These are phyloP conservation scores for Aphanoascus verrucosus DNA, from an alignment of 2,329 filamentous ascomycete genomes.

Conservation along the genomic window DNA sequence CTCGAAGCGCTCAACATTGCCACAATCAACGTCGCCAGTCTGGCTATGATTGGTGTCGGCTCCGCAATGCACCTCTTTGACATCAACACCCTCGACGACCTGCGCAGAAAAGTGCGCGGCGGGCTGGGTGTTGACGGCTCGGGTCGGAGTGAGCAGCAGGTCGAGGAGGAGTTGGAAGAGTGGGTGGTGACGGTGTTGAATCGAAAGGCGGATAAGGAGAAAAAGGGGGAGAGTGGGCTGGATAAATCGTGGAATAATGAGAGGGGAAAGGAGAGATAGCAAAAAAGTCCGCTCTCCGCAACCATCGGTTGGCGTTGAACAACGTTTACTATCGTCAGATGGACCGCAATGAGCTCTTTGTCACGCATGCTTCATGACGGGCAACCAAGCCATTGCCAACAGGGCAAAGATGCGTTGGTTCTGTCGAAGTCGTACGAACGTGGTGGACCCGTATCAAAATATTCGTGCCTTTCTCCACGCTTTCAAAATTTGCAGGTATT, in stretches of 20 bases:
- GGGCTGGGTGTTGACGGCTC: constrained; percentile 50
- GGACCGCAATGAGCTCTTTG: neutral
- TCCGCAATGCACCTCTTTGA: constrained; percentile 68
- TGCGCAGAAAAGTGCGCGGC: constrained; percentile 50
- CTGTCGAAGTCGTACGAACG: no score
- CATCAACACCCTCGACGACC: constrained; percentile 57
- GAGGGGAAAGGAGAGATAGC: constrained; percentile 16
- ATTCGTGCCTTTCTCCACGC: no score
- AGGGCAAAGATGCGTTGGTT: no score
- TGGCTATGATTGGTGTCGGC: constrained; percentile 64
- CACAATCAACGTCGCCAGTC: constrained; percentile 70
- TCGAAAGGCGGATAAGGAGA: constrained; percentile 38
- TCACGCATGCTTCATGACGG: no score
- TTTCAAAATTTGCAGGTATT: no score
- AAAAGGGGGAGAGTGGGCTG: constrained; percentile 21
- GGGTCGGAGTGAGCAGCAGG: constrained; percentile 38
- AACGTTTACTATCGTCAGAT: neutral
- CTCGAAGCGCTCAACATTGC: constrained; percentile 74
- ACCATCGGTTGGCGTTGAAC: neutral
- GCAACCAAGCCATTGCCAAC: no score
- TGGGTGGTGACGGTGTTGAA: constrained; percentile 42
- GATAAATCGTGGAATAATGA: constrained; percentile 14
- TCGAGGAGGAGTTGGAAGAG: constrained; percentile 45
- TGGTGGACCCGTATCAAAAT: no score
- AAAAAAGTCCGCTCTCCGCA: neutral